A percentile compares a stretch with the other conserved stretches of the same genome.
phyloP scores from a whole-genome alignment of 2,329 filamentous ascomycete genomes.

The Aspergillus oerlinghausenensis region DNA sequence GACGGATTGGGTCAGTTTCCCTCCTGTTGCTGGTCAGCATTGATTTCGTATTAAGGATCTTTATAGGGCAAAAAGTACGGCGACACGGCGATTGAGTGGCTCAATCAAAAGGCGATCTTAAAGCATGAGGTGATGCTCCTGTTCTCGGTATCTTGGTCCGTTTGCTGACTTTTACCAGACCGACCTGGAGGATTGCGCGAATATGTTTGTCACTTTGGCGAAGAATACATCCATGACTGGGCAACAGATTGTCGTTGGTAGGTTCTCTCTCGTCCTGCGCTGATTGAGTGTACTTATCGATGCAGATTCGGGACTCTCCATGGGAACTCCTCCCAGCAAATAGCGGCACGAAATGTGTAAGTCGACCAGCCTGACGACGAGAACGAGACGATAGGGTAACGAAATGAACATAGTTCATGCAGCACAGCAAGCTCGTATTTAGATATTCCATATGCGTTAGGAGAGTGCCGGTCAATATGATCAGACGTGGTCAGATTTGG shows the following conservation, averaged over 20 bases:
- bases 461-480: too few relatives aligned
- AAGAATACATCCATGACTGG: slow-evolving; percentile 33
- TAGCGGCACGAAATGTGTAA: too few relatives aligned
- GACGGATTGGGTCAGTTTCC: neutral
- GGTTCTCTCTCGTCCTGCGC: neutral
- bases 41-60: neutral
- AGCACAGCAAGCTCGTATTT: too few relatives aligned
- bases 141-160: too few relatives aligned
- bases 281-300: neutral
- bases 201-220: slow-evolving; percentile 20
- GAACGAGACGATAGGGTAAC: too few relatives aligned
- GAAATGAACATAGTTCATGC: too few relatives aligned
- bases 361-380: too few relatives aligned
- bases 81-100: neutral
- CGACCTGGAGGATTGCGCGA: slow-evolving; percentile 24
- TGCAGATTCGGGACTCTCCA: neutral
- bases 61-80: neutral
- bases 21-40: neutral
- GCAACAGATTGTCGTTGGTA: slow-evolving; percentile 30
- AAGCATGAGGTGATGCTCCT: neutral
- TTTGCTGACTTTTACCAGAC: slow-evolving; percentile 14
- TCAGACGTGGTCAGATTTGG: too few relatives aligned
- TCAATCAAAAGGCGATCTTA: neutral
- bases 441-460: too few relatives aligned
- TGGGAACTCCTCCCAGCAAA: neutral